Evolutionary conservation across 1,284 basidiomycete genomes (phyloP).

Genomic region (Neonothopanus nambi): DNA sequence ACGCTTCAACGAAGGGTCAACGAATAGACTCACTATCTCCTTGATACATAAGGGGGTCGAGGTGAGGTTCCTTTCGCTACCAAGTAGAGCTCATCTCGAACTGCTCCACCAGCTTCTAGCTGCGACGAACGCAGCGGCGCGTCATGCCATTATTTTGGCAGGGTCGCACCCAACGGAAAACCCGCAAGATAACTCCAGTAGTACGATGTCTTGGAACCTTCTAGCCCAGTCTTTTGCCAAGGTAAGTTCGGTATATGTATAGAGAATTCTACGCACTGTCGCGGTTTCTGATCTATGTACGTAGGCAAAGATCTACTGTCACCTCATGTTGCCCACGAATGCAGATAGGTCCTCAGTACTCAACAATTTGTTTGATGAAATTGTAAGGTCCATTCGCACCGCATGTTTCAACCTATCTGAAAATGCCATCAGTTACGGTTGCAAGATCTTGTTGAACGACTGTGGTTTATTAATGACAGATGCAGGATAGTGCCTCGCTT

Average conservation of each 20-base stretch:
- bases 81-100: constrained; percentile 9
- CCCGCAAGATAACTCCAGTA: not conserved
- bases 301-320: constrained; percentile 57
- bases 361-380: constrained; percentile 51
- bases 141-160: constrained; percentile 60
- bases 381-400: constrained; percentile 38
- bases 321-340: constrained; percentile 52
- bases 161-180: constrained; percentile 44
- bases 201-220: constrained; percentile 32
- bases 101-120: constrained; percentile 37
- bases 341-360: constrained; percentile 39
- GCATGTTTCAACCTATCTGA: constrained; percentile 7
- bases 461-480: constrained; percentile 32
- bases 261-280: not conserved
- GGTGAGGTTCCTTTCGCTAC: constrained; percentile 12
- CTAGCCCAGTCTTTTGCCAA: constrained; percentile 47
- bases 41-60: constrained; percentile 11
- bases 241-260: constrained; percentile 34
- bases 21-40: constrained; percentile 4
- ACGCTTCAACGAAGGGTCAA: constrained; percentile 5
- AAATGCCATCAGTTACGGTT: constrained; percentile 38
- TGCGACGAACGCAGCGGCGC: constrained; percentile 35
- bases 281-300: not conserved
- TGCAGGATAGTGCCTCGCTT: constrained; percentile 31
- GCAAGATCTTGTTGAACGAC: constrained; percentile 35